Percentiles rank a stretch among this genome's conserved stretches.
phyloP scores from a whole-genome alignment of 352 stramenopile species.

The Phytophthora cactorum region DNA sequence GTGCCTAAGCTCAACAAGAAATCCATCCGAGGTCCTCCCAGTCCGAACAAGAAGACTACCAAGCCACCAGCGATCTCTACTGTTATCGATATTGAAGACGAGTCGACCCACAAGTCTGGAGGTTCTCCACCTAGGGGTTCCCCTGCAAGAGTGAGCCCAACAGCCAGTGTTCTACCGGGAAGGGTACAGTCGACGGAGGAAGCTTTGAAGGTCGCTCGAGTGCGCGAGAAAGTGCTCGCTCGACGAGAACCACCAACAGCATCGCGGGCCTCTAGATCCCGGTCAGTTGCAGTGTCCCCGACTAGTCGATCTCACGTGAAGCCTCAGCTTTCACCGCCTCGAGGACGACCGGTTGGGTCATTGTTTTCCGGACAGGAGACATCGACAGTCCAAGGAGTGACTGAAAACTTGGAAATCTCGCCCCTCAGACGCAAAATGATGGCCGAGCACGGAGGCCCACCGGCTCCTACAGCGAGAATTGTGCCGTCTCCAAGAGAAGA shows the following conservation, averaged over 20 bases:
- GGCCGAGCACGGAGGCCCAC: conserved; percentile 19
- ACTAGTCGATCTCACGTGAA: conserved; percentile 9
- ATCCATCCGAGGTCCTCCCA: conserved; percentile 19
- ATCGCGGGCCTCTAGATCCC: not conserved
- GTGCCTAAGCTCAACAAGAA: conserved; percentile 31
- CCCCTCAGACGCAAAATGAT: conserved; percentile 60
- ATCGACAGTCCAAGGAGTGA: conserved; percentile 3
- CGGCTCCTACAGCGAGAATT: conserved; percentile 10
- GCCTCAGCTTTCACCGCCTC: conserved; percentile 21
- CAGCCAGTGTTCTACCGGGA: conserved; percentile 1
- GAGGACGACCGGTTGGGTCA: conserved; percentile 6
- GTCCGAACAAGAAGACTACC: conserved; percentile 15
- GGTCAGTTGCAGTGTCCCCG: conserved; percentile 5
- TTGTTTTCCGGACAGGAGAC: conserved; percentile 9
- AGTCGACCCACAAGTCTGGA: not conserved
- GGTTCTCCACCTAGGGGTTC: not conserved
- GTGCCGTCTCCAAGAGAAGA: conserved; percentile 53
- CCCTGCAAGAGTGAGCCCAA: not conserved
- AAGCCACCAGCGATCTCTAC: conserved; percentile 5
- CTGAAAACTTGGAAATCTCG: conserved; percentile 32
- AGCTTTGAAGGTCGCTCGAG: conserved; percentile 45
- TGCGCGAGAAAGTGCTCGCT: conserved; percentile 55
- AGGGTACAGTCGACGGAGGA: conserved; percentile 29
- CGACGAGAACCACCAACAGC: conserved; percentile 18
- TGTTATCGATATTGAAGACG: conserved; percentile 8